A percentile compares a stretch with the other conserved stretches of the same genome.
phyloP scores from a whole-genome alignment of 73 alveolate species.

The Paramecium tetraurelia region DNA sequence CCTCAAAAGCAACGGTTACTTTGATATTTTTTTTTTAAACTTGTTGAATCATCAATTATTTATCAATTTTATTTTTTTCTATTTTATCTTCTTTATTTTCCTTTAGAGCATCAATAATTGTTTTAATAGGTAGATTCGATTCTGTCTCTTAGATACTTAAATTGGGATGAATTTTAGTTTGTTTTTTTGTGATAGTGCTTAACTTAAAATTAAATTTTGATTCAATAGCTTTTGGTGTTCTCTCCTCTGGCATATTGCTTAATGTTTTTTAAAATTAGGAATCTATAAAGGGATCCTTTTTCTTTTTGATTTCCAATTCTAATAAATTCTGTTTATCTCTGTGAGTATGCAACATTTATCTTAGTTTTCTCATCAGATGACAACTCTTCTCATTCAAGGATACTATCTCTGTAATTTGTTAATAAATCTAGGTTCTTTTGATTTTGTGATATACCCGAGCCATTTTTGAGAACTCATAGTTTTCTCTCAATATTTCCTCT shows the following conservation, averaged over 20 bases:
- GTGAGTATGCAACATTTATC: background rate
- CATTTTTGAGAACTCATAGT: background rate
- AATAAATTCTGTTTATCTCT: background rate
- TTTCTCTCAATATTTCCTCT: background rate
- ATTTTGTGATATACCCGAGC: background rate
- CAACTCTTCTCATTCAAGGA: background rate
- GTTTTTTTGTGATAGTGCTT: background rate
- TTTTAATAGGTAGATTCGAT: background rate
- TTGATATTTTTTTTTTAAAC: background rate
- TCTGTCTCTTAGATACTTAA: background rate
- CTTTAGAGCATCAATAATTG: background rate
- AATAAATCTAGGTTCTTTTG: background rate
- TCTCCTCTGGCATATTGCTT: slow-evolving; percentile 1
- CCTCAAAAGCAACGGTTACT: background rate
- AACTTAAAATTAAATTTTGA: background rate
- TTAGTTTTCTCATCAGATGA: background rate
- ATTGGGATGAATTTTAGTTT: background rate
- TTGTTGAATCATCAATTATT: background rate
- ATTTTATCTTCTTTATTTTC: background rate
- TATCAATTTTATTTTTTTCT: background rate
- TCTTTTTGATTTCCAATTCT: background rate
- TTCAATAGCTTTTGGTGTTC: background rate
- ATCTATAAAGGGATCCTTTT: background rate
- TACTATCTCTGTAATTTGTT: background rate
- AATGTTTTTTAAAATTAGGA: background rate